These are phyloP conservation scores for Lachancea nothofagi DNA, from an alignment of 805 yeast genomes.

Conservation along the genomic window DNA sequence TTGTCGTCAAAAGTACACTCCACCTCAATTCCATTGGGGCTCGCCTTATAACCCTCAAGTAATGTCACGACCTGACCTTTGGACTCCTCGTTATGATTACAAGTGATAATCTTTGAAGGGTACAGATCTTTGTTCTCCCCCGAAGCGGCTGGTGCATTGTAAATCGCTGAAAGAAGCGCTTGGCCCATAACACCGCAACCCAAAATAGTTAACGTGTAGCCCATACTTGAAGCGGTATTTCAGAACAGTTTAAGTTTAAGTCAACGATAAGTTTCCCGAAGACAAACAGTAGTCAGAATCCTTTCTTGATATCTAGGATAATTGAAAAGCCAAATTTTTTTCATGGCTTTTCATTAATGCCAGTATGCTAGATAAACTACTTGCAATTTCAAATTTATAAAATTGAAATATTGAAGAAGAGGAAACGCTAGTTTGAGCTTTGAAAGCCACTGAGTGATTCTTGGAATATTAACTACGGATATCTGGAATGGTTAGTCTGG, in stretches of 20 bases:
- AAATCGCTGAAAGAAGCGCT: conserved; percentile 72
- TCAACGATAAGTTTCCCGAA: too few relatives aligned
- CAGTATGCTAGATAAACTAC: too few relatives aligned
- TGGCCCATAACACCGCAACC: conserved; percentile 98
- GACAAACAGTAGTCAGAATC: too few relatives aligned
- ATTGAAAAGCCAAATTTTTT: too few relatives aligned
- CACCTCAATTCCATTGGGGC: conserved; percentile 42
- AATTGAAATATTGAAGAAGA: too few relatives aligned
- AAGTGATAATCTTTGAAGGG: conserved; percentile 73
- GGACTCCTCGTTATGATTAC: conserved; percentile 45
- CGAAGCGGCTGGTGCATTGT: conserved; percentile 28
- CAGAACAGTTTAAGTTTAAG: neutral
- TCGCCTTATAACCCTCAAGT: conserved; percentile 42
- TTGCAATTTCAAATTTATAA: too few relatives aligned
- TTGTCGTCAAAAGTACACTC: conserved; percentile 52
- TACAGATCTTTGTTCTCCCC: conserved; percentile 36
- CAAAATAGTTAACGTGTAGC: conserved; percentile 64
- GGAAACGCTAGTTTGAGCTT: too few relatives aligned
- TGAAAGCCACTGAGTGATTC: too few relatives aligned
- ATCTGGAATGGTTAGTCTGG: conserved; percentile 14
- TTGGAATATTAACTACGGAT: too few relatives aligned
- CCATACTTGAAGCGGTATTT: conserved; percentile 12
- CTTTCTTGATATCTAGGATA: too few relatives aligned
- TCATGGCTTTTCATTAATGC: too few relatives aligned
- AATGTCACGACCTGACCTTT: conserved; percentile 46